These are phyloP conservation scores for Backusella morwellensis DNA, from an alignment of 192 early-diverging fungal genomes.

Conservation along the genomic window DNA sequence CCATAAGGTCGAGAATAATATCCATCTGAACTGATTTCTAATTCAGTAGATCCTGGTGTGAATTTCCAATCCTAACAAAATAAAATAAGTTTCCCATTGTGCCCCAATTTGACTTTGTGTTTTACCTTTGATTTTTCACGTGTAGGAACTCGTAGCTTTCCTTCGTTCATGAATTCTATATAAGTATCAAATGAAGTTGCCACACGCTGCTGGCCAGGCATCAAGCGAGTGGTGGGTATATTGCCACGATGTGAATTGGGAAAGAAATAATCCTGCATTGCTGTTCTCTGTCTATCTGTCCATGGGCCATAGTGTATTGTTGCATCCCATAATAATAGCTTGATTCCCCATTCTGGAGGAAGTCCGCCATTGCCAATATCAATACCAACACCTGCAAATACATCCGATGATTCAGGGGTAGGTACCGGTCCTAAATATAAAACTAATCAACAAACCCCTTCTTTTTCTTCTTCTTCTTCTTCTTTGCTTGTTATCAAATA, in stretches of 20 bases:
- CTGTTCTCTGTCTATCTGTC: conserved; percentile 72
- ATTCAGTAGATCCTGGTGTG: conserved; percentile 30
- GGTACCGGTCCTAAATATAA: conserved; percentile 22
- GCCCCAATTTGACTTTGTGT: background rate
- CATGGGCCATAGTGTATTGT: conserved; percentile 77
- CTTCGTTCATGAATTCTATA: conserved; percentile 60
- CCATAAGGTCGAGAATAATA: conserved; percentile 56
- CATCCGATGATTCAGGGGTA: background rate
- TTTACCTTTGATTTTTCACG: conserved; percentile 71
- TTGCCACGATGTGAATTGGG: conserved; percentile 61
- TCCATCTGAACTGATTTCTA: conserved; percentile 22
- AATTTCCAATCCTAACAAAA: conserved; percentile 62
- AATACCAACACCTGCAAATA: background rate
- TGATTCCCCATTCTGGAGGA: conserved; percentile 69
- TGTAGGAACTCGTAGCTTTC: conserved; percentile 60
- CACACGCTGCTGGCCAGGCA: conserved; percentile 56
- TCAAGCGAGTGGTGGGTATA: conserved; percentile 42
- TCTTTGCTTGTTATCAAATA: background rate
- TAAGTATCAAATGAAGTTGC: conserved; percentile 54
- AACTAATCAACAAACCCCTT: background rate
- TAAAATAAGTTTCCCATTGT: background rate
- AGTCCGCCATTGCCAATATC: conserved; percentile 53
- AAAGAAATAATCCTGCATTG: conserved; percentile 71
- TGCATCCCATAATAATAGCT: conserved; percentile 55
- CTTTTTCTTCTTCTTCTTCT: background rate